Conservation (phyloP, 331 rosid genomes). For the Erythrophleum ivorense region DNA sequence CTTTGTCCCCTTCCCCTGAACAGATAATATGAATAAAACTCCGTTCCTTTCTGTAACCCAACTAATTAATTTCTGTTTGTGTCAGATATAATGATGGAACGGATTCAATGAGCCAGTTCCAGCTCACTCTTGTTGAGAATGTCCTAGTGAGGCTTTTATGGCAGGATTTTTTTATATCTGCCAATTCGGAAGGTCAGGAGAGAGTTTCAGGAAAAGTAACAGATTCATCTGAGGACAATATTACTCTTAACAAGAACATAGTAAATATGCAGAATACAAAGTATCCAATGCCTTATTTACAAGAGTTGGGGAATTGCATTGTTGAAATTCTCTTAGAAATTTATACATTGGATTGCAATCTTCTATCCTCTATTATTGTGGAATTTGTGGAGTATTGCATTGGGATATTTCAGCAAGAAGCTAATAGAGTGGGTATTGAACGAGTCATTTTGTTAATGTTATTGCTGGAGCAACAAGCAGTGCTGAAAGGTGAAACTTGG, state of each 20-base stretch:
- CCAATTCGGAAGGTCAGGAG: slow-evolving; percentile 52
- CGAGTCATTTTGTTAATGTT: slow-evolving; percentile 64
- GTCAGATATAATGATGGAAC: slow-evolving; percentile 68
- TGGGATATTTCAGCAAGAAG: slow-evolving; percentile 56
- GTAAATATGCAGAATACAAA: slow-evolving; percentile 44
- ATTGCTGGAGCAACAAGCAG: slow-evolving; percentile 72
- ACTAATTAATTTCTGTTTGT: slow-evolving; percentile 39
- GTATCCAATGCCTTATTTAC: slow-evolving; percentile 66
- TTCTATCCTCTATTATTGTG: slow-evolving; percentile 58
- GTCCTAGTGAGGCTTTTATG: slow-evolving; percentile 76
- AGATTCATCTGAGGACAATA: slow-evolving; percentile 49
- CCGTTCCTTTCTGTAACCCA: slow-evolving; percentile 26
- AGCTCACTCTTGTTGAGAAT: slow-evolving; percentile 60
- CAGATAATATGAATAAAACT: slow-evolving; percentile 7
- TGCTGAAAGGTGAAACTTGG: slow-evolving; percentile 78
- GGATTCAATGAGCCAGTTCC: slow-evolving; percentile 59
- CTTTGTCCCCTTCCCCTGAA: slow-evolving; percentile 8
- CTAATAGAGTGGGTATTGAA: slow-evolving; percentile 55
- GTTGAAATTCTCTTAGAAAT: slow-evolving; percentile 72
- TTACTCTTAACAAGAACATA: slow-evolving; percentile 48
- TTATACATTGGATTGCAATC: slow-evolving; percentile 52
- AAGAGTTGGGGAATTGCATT: slow-evolving; percentile 76
- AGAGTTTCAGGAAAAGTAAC: slow-evolving; percentile 48
- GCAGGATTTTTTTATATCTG: slow-evolving; percentile 62
- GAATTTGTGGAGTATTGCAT: slow-evolving; percentile 67